A percentile compares a stretch with the other conserved stretches of the same genome.
Conservation (phyloP, 805 yeast species). For the Groenewaldozyma tartarivorans region DNA sequence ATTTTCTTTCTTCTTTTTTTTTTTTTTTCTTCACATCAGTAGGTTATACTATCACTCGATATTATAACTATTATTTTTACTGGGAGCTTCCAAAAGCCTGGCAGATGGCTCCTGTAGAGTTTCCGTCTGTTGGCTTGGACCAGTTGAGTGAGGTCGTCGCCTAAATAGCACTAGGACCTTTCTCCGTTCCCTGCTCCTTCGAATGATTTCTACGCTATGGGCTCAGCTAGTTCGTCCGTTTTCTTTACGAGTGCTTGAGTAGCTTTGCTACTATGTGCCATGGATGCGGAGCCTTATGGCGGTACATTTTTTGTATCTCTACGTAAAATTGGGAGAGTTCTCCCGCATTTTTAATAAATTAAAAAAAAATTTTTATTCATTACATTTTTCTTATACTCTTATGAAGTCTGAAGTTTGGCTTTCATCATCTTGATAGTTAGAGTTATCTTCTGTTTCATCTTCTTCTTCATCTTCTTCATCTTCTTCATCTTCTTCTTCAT, state of each 20-base stretch:
- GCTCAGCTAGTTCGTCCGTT: conserved; percentile 20
- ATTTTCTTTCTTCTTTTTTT: not conserved
- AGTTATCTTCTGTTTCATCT: conserved; percentile 6
- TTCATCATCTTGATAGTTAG: conserved; percentile 8
- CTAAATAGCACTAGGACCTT: conserved; percentile 23
- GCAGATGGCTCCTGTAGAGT: conserved; percentile 16
- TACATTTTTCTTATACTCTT: no score
- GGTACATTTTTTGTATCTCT: conserved; percentile 19
- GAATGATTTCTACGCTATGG: conserved; percentile 21
- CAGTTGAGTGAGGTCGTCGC: conserved; percentile 21
- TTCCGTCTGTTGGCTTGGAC: conserved; percentile 6
- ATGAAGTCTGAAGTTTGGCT: no score
- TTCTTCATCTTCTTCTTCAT: conserved; percentile 15
- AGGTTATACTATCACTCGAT: conserved; percentile 24
- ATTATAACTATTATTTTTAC: conserved; percentile 16
- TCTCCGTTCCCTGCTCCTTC: conserved; percentile 33
- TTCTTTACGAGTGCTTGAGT: conserved; percentile 4
- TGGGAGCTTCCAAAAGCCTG: conserved; percentile 16
- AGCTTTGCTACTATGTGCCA: conserved; percentile 1
- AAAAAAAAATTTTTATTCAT: no score
- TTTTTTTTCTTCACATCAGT: conserved; percentile 19
- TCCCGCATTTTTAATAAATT: no score
- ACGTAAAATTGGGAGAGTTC: no score
- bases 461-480: conserved; percentile 9
- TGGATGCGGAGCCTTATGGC: conserved; percentile 23